Evolutionary conservation across 1,284 basidiomycete genomes (phyloP).

Genomic region (Kwoniella shivajii): DNA sequence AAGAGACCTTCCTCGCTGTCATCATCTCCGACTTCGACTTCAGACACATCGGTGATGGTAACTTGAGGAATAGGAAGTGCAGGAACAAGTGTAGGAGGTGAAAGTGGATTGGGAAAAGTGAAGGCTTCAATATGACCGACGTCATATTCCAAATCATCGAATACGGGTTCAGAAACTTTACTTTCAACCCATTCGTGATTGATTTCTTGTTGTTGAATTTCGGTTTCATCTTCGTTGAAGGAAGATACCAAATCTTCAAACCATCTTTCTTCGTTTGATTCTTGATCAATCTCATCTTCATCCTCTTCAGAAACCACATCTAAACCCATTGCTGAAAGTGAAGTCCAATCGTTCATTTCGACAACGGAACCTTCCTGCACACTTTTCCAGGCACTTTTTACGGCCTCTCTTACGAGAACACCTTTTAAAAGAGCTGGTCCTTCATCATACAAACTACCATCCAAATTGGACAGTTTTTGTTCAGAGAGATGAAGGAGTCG

Average conservation of each 20-base stretch:
- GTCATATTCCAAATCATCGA: conserved; percentile 23
- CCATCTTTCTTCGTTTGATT: conserved; percentile 23
- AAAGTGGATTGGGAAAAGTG: conserved; percentile 23
- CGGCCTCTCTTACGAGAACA: conserved; percentile 45
- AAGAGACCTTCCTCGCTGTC: conserved; percentile 11
- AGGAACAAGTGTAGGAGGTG: background rate
- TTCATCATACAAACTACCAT: conserved; percentile 34
- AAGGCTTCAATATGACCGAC: conserved; percentile 33
- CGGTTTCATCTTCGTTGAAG: conserved; percentile 32
- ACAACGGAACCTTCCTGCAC: conserved; percentile 31
- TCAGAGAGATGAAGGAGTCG: conserved; percentile 46
- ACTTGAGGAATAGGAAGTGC: conserved; percentile 4
- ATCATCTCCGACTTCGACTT: conserved; percentile 17
- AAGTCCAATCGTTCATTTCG: conserved; percentile 43
- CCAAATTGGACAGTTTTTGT: conserved; percentile 41
- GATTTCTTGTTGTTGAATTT: conserved; percentile 8
- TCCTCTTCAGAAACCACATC: conserved; percentile 43
- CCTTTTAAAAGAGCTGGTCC: conserved; percentile 32
- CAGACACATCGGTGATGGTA: conserved; percentile 19
- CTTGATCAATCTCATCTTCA: conserved; percentile 23
- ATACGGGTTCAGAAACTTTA: conserved; percentile 23
- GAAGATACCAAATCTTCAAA: conserved; percentile 44
- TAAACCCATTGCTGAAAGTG: conserved; percentile 39
- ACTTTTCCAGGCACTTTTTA: conserved; percentile 44
- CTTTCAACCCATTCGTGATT: conserved; percentile 38